Conservation (phyloP, 805 yeast genomes). For the Tetrapisispora taiwanensis region DNA sequence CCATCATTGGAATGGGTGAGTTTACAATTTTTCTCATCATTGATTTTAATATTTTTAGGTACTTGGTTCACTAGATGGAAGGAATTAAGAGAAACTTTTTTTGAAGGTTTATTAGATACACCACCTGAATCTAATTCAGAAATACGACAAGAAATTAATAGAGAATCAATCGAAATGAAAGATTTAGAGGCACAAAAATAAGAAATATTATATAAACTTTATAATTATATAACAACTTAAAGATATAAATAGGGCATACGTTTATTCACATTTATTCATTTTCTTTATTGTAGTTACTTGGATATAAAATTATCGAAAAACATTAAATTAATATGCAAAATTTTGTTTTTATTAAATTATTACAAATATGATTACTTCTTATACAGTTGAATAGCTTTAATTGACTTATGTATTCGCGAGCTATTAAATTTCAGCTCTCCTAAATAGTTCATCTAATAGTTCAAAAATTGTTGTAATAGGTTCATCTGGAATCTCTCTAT, state of each 20-base stretch:
- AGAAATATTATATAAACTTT: neutral
- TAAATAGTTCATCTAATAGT: slow-evolving; percentile 19
- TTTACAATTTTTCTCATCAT: slow-evolving; percentile 57
- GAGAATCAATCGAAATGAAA: slow-evolving; percentile 8
- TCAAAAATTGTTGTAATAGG: slow-evolving; percentile 17
- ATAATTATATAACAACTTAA: neutral
- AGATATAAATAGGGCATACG: too few species aligned
- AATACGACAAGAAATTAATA: neutral
- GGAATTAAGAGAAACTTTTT: slow-evolving; percentile 80
- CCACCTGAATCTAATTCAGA: neutral
- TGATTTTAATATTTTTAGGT: slow-evolving; percentile 66
- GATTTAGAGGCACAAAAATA: slow-evolving; percentile 11
- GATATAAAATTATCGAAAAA: too few species aligned
- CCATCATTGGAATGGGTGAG: slow-evolving; percentile 85
- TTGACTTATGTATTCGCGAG: neutral
- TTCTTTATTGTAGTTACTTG: too few species aligned
- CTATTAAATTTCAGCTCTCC: neutral
- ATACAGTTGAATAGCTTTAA: neutral
- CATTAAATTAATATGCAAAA: neutral
- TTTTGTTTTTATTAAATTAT: neutral
- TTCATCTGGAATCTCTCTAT: slow-evolving; percentile 7
- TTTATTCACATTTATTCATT: too few species aligned
- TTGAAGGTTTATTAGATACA: slow-evolving; percentile 67
- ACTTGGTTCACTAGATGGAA: slow-evolving; percentile 89
- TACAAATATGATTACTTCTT: neutral